phyloP scores from a whole-genome alignment of 768 basidiomycete genomes.

The Agrocybe praecox region DNA sequence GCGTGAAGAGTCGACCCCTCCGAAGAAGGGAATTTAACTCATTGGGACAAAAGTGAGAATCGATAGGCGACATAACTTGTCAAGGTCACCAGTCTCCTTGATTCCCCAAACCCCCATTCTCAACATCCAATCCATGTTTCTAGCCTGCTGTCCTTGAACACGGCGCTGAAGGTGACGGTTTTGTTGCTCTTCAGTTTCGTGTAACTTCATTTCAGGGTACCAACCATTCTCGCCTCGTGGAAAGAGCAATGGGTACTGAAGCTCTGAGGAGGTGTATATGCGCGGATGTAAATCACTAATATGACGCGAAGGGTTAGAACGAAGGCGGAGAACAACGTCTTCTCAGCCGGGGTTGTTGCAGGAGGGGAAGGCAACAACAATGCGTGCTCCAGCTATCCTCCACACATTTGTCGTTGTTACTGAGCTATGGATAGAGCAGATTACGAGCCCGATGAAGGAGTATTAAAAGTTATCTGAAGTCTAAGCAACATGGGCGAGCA shows the following conservation, averaged over 20 bases:
- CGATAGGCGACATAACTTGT: slow-evolving; percentile 32
- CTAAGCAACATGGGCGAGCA: background rate
- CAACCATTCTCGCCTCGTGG: slow-evolving; percentile 19
- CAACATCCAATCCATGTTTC: slow-evolving; percentile 12
- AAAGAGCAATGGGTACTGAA: slow-evolving; percentile 27
- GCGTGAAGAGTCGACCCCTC: slow-evolving; percentile 38
- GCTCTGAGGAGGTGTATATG: slow-evolving; percentile 18
- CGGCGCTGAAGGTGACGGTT: background rate
- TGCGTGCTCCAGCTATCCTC: background rate
- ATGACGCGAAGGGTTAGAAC: slow-evolving; percentile 10
- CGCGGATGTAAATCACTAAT: slow-evolving; percentile 24
- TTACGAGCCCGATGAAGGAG: no score
- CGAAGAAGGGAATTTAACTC: slow-evolving; percentile 32
- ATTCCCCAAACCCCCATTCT: slow-evolving; percentile 10
- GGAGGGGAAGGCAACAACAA: background rate
- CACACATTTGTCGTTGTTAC: background rate
- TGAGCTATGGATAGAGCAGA: background rate
- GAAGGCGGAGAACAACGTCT: slow-evolving; percentile 20
- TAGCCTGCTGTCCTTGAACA: slow-evolving; percentile 12
- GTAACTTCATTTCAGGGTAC: slow-evolving; percentile 25
- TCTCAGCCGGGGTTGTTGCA: background rate
- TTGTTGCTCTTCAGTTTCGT: background rate
- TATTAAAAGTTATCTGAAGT: no score
- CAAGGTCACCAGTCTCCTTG: slow-evolving; percentile 26
- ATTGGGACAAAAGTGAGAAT: slow-evolving; percentile 24